Conservation (phyloP, 371 early-diverging fungal species). For the Mortierella sp. region DNA sequence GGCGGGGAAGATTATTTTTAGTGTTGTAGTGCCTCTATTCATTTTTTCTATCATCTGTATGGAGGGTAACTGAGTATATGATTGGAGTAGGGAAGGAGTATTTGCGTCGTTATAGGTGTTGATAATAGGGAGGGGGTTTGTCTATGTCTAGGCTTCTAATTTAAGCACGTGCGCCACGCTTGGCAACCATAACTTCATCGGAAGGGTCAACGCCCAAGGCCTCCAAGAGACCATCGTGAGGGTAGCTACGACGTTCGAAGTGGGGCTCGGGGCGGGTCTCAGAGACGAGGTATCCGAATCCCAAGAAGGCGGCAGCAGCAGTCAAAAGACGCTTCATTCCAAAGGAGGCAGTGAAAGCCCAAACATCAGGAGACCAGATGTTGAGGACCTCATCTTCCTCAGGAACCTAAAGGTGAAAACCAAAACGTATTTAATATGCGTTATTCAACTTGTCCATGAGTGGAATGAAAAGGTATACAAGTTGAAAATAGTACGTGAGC, state of each 20-base stretch:
- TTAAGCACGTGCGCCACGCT: conserved; percentile 46
- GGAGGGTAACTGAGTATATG: no score
- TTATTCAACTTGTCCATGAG: background rate
- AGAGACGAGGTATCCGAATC: conserved; percentile 62
- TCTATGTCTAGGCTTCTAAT: no score
- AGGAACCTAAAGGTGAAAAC: conserved; percentile 60
- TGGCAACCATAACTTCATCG: conserved; percentile 54
- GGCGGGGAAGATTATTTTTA: no score
- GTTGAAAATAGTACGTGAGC: no score
- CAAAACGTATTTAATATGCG: background rate
- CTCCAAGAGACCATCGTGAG: conserved; percentile 38
- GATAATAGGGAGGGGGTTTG: no score
- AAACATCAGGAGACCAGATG: conserved; percentile 76
- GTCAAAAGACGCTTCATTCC: conserved; percentile 65
- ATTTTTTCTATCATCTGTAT: no score
- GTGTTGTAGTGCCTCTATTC: no score
- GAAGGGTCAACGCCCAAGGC: conserved; percentile 47
- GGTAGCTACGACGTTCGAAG: conserved; percentile 48
- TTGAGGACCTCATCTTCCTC: conserved; percentile 74
- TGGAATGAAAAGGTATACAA: no score
- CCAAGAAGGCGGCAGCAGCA: conserved; percentile 57
- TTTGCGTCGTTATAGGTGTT: no score
- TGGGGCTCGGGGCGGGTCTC: conserved; percentile 62
- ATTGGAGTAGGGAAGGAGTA: no score
- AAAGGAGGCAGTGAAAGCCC: conserved; percentile 66